These are phyloP conservation scores for Xylaria intraflava DNA, from an alignment of 495 filamentous ascomycete genomes.

Conservation along the genomic window DNA sequence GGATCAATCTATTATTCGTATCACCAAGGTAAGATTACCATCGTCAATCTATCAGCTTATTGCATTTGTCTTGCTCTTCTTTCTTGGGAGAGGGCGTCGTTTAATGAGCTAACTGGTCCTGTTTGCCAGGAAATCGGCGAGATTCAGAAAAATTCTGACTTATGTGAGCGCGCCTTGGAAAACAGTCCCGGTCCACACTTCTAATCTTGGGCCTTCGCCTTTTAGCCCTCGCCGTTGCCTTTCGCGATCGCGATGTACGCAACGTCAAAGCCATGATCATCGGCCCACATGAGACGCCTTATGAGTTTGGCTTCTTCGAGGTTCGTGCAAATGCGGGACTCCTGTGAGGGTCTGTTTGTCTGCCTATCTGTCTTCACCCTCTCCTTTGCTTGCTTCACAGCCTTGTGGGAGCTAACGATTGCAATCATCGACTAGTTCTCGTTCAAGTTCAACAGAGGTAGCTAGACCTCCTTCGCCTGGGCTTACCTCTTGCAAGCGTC, in stretches of 20 bases:
- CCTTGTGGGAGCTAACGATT: neutral
- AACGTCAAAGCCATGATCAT: slow-evolving; percentile 85
- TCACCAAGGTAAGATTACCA: slow-evolving; percentile 59
- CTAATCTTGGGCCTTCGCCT: slow-evolving; percentile 3
- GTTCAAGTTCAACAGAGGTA: slow-evolving; percentile 62
- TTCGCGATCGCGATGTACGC: slow-evolving; percentile 78
- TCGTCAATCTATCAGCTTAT: neutral
- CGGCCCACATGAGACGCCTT: slow-evolving; percentile 89
- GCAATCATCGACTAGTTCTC: slow-evolving; percentile 42
- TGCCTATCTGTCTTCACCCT: neutral
- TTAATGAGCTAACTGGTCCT: slow-evolving; percentile 32
- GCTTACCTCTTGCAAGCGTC: neutral
- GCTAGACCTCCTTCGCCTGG: neutral
- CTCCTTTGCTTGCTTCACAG: neutral
- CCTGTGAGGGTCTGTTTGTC: neutral
- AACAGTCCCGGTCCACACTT: neutral
- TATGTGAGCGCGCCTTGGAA: slow-evolving; percentile 51
- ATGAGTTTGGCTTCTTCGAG: slow-evolving; percentile 97
- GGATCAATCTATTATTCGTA: slow-evolving; percentile 78
- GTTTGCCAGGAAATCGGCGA: slow-evolving; percentile 67
- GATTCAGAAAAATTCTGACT: slow-evolving; percentile 69
- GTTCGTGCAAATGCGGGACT: slow-evolving; percentile 37
- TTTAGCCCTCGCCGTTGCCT: slow-evolving; percentile 76
- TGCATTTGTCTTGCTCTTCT: neutral
- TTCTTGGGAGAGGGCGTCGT: slow-evolving; percentile 6